Conservation (phyloP, 2,329 filamentous ascomycete species). For the Fonsecaea pedrosoi region DNA sequence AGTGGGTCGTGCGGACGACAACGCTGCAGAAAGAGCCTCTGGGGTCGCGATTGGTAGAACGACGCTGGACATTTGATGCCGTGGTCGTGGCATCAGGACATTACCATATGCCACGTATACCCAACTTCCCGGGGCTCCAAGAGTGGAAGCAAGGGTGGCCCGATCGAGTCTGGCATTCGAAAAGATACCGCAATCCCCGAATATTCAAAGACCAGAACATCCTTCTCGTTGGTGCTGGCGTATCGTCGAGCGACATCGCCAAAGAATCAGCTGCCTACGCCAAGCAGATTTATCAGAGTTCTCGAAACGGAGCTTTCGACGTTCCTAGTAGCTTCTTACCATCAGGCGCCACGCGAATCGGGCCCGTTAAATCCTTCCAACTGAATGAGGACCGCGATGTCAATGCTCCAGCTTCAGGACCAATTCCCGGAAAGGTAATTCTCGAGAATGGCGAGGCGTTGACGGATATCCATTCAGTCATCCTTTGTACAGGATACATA, state of each 20-base stretch:
- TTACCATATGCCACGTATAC: constrained; percentile 60
- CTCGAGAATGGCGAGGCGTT: constrained; percentile 62
- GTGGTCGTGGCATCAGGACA: constrained; percentile 63
- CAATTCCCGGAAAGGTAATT: constrained; percentile 59
- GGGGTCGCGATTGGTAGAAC: constrained; percentile 25
- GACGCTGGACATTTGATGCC: constrained; percentile 53
- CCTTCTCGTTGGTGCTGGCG: constrained; percentile 62
- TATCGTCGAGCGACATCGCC: constrained; percentile 63
- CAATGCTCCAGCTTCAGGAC: constrained; percentile 36
- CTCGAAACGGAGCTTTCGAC: constrained; percentile 67
- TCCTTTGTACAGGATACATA: constrained; percentile 73
- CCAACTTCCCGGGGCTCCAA: constrained; percentile 56
- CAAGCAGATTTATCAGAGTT: constrained; percentile 60
- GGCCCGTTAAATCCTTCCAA: constrained; percentile 59
- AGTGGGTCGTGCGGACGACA: constrained; percentile 62
- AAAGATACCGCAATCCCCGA: constrained; percentile 56
- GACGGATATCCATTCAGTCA: constrained; percentile 64
- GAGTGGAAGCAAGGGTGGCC: constrained; percentile 57
- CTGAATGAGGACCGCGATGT: constrained; percentile 19
- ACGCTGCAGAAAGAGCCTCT: constrained; percentile 45
- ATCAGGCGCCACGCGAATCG: constrained; percentile 58
- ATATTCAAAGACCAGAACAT: constrained; percentile 63
- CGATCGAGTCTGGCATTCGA: constrained; percentile 58
- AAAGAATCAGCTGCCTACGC: constrained; percentile 57
- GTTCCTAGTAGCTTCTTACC: constrained; percentile 62